phyloP scores from a whole-genome alignment of 2,329 filamentous ascomycete species.

The Fusarium pininemorale region DNA sequence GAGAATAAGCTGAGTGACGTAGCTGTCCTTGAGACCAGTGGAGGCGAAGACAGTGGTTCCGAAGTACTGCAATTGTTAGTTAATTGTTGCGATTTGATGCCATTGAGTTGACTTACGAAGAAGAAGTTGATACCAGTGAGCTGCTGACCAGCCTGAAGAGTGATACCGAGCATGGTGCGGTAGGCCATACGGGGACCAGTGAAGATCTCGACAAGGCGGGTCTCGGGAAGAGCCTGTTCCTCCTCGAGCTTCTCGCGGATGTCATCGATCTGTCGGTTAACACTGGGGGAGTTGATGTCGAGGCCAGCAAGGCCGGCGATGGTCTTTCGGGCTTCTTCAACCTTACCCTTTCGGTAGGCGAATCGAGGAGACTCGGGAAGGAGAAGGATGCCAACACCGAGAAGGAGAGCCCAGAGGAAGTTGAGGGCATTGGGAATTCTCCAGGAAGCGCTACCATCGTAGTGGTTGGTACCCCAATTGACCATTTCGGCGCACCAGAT shows the following conservation, averaged over 20 bases:
- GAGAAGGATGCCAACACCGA: conserved; percentile 60
- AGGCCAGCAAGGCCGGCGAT: conserved; percentile 59
- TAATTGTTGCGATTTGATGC: background rate
- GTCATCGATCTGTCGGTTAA: conserved; percentile 60
- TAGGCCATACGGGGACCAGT: conserved; percentile 73
- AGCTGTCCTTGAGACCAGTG: conserved; percentile 71
- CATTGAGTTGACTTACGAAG: conserved; percentile 50
- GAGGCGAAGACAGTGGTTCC: conserved; percentile 72
- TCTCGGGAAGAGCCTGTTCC: conserved; percentile 54
- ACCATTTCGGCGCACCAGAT: conserved; percentile 68
- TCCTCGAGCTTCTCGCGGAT: conserved; percentile 63
- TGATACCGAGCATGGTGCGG: conserved; percentile 69
- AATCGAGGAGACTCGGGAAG: conserved; percentile 65
- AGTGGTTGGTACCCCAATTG: conserved; percentile 67
- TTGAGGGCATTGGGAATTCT: conserved; percentile 68
- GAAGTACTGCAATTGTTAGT: conserved; percentile 55
- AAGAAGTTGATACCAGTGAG: conserved; percentile 70
- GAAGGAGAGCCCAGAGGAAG: conserved; percentile 63
- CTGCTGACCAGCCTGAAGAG: conserved; percentile 72
- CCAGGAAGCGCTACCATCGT: conserved; percentile 63
- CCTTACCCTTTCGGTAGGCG: conserved; percentile 57
- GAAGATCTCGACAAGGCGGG: conserved; percentile 68
- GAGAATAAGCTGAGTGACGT: conserved; percentile 74
- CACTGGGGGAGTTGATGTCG: conserved; percentile 49
- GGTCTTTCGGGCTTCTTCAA: conserved; percentile 58